Base-by-base conservation (phyloP, 2,329 filamentous ascomycete species). In the Juglanconis juglandina region DNA sequence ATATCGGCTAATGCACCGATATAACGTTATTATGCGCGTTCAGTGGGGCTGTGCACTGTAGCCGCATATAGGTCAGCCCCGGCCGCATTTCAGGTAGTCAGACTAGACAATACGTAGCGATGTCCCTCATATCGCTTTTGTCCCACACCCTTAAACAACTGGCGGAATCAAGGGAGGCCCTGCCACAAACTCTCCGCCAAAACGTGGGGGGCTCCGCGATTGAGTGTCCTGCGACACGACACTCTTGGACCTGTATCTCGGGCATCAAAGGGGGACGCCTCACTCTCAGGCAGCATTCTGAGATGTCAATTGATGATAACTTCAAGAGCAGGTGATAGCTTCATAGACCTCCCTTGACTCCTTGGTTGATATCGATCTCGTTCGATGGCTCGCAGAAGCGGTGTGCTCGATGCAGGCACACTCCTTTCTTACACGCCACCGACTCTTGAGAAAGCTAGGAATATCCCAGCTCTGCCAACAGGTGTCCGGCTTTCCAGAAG, bases 321-420 rank as follows among this genome's bases (percentile, higher is more conserved):
- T 53, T 30, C 39, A 34, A 39, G n/a, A 53, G 24, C 35, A 53
- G 17, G 4, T 34, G 14, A 42, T 30, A 11, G 10, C 42, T 37
- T 48, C 17, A 49, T 49, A 34, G 44, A 10, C 46, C 37, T 11
- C 42, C 14, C 8, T 35, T 34, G 30, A 7, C 30, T 41, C 34
- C 9, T 14, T 37, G 7, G 53, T 56, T 6, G 11, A 34, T 39
- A 24, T 24, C n/a, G 30, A 44, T 52, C 39, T 35, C n/a, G 13
- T 33, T 34, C 10, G 54, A 34, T 44, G 24, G 17, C 9, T 9
- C 35, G 14, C 54, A 58, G 61, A 55, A 58, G 61, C 61, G 61
- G 61, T 63, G 61, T 58, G 61, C 54, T 44, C 41, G 44, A 56
- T 63, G 58, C 61, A 63, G 61, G 61, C 61, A 63, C 61, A 58